Base-by-base conservation (phyloP, 2,329 filamentous ascomycete genomes). In the Trichothecium sympodiale region DNA sequence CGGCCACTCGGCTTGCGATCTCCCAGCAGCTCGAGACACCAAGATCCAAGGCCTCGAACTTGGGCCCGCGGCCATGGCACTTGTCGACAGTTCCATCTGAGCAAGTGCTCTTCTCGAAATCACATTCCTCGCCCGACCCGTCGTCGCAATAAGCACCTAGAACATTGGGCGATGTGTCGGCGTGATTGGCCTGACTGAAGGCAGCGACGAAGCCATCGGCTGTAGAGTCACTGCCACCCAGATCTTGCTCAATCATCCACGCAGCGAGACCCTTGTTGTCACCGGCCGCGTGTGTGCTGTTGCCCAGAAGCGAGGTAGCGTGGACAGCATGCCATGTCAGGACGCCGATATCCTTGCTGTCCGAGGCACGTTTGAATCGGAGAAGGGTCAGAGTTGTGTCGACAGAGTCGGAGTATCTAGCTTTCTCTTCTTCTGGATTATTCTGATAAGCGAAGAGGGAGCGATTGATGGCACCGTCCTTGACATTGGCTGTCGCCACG, bases 231-330 rank as follows among this genome's bases (percentile, higher is more conserved):
- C 74, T 65, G n/a, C 56, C 58, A 3, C 61, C 54, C 33, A 81
- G 67, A 35, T 73, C 77, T 44, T 81, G 72, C 54, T 96, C 89
- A 36, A 95, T 80, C 10, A 94, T 64, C 52, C 81, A 82, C 1
- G 88, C 83, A 3, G 89, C 88, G 6, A 94, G 85, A 10, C 89
- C 89, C 61, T 96, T 96, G 64, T 96, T 96, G 56, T 96, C 89
- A n/a, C 85, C 89, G 3, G 87, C 80, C 34, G 91, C 75, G 12
- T 94, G 68, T 0, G 87, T 95, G 59, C 94, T 94, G 60, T 95
- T 95, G 37, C 83, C 82, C 17, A 88, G 75, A 57, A 95, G 74
- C 1, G 86, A 94, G 0, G 89, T 96, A 32, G 88, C 88, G 54
- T 96, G 89, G 0, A 88, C 83, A 3, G 89, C 77, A 54, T 89